These are phyloP conservation scores for Termitomyces sp. DNA, from an alignment of 768 basidiomycete species.

Conservation along the genomic window DNA sequence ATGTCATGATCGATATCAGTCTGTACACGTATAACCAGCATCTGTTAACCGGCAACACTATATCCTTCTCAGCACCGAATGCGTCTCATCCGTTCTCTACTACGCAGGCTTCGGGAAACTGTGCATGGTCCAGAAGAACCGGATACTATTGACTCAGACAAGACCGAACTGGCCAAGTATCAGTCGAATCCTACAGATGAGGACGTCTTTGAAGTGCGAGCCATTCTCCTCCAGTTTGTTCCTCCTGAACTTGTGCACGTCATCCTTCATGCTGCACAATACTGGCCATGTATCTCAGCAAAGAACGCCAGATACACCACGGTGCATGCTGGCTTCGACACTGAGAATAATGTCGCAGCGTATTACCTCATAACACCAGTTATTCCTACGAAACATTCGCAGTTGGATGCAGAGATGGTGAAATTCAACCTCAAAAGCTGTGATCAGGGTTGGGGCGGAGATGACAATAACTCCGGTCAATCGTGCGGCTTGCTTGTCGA, in stretches of 20 bases:
- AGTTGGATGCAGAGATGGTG: slow-evolving; percentile 15
- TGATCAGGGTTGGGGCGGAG: slow-evolving; percentile 30
- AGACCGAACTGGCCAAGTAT: background rate
- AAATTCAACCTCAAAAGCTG: slow-evolving; percentile 13
- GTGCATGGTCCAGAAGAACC: background rate
- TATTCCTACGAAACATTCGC: slow-evolving; percentile 6
- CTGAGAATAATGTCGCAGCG: slow-evolving; percentile 6
- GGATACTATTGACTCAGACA: background rate
- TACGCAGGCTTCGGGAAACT: too few species aligned
- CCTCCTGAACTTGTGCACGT: slow-evolving; percentile 22
- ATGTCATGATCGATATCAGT: too few species aligned
- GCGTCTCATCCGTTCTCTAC: background rate
- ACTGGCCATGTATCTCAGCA: slow-evolving; percentile 19
- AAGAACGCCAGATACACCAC: background rate
- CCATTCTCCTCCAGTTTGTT: slow-evolving; percentile 11
- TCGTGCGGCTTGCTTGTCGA: background rate
- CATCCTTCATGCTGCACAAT: slow-evolving; percentile 21
- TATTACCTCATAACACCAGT: slow-evolving; percentile 17
- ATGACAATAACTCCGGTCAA: slow-evolving; percentile 15
- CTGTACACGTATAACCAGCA: too few species aligned
- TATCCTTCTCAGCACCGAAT: background rate
- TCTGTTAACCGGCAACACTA: too few species aligned
- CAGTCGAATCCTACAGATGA: background rate
- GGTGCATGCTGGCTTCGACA: slow-evolving; percentile 5
- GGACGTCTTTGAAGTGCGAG: slow-evolving; percentile 15